Evolutionary conservation across 225 moss, liverwort and hornwort genomes (phyloP).

Genomic region (Antitrichia curtipendula): DNA sequence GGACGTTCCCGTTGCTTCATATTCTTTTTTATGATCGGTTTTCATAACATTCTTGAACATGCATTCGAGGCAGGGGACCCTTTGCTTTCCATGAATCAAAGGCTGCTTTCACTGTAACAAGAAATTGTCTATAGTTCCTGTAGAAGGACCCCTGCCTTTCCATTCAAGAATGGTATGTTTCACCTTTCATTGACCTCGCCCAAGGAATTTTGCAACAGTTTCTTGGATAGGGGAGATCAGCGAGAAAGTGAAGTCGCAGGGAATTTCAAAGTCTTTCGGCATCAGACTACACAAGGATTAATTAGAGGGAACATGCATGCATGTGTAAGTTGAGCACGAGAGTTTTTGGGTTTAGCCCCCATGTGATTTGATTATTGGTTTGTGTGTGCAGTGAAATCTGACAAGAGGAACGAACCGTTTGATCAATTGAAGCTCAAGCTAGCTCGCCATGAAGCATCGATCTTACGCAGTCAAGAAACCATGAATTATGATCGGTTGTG

Average conservation of each 20-base stretch:
- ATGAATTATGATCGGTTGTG: neutral
- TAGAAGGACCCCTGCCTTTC: neutral
- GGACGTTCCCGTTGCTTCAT: neutral
- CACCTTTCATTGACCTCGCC: neutral
- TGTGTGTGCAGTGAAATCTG: neutral
- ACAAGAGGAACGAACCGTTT: neutral
- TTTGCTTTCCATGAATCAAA: neutral
- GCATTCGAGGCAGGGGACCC: neutral
- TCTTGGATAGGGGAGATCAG: neutral
- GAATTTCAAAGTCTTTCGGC: neutral
- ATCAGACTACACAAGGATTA: neutral
- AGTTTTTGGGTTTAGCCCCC: neutral
- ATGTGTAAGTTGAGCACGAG: neutral
- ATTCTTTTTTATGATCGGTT: neutral
- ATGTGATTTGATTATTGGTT: neutral
- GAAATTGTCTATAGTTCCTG: neutral
- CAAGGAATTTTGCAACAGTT: neutral
- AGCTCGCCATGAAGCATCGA: neutral
- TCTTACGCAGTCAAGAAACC: neutral
- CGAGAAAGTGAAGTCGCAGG: neutral
- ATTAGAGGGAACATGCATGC: neutral
- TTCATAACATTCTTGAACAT: neutral
- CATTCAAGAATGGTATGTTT: neutral
- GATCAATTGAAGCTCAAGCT: neutral
- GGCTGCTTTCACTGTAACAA: neutral